A percentile compares a stretch with the other conserved stretches of the same genome.
Evolutionary conservation across 2,329 filamentous ascomycete genomes (phyloP).

Genomic region (Phialophora verrucosa): DNA sequence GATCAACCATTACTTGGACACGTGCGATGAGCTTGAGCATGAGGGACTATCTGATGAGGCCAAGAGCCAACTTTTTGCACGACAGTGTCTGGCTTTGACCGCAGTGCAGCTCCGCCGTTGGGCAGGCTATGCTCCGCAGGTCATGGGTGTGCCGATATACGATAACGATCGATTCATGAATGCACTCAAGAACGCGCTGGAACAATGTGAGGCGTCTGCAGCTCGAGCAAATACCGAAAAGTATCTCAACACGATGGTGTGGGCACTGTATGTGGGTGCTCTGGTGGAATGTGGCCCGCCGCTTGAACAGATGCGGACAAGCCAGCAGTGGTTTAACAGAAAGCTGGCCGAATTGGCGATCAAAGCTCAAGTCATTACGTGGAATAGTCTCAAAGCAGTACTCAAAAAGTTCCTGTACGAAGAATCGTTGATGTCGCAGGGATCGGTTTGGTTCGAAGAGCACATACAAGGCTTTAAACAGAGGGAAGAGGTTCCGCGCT

Average conservation of each 20-base stretch:
- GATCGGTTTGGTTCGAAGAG: slow-evolving; percentile 12
- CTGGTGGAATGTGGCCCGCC: slow-evolving; percentile 10
- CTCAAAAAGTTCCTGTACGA: slow-evolving; percentile 9
- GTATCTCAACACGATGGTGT: slow-evolving; percentile 14
- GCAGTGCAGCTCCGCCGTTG: slow-evolving; percentile 5
- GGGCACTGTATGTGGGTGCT: slow-evolving; percentile 26
- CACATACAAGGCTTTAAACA: not conserved
- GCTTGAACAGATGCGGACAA: not conserved
- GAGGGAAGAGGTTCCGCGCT: not conserved
- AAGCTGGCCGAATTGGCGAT: not conserved
- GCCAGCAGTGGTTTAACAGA: slow-evolving; percentile 1
- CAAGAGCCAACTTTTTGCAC: slow-evolving; percentile 17
- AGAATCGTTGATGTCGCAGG: slow-evolving; percentile 3
- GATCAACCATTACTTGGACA: slow-evolving; percentile 14
- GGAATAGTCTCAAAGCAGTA: not conserved
- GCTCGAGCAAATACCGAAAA: slow-evolving; percentile 1
- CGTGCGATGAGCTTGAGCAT: slow-evolving; percentile 3
- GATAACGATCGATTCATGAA: slow-evolving; percentile 10
- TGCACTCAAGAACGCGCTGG: slow-evolving; percentile 4
- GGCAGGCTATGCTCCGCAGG: not conserved
- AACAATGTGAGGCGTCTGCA: slow-evolving; percentile 3
- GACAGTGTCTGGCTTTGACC: slow-evolving; percentile 19
- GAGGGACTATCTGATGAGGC: not conserved
- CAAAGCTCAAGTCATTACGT: not conserved
- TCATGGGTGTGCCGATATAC: slow-evolving; percentile 24